These are phyloP conservation scores for Smallanthus sonchifolius DNA, from an alignment of 129 eudicot species.

Conservation along the genomic window DNA sequence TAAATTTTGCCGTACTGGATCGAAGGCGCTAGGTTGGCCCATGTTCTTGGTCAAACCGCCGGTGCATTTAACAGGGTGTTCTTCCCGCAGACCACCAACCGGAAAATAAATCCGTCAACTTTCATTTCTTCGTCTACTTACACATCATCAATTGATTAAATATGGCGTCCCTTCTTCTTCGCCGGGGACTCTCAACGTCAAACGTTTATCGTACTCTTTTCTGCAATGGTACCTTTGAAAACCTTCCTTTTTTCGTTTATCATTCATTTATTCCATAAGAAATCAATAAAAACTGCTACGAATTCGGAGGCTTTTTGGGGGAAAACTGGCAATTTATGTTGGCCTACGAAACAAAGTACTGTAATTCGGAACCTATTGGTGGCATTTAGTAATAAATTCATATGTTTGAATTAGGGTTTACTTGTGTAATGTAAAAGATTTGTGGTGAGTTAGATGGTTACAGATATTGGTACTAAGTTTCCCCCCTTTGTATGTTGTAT, in stretches of 20 bases:
- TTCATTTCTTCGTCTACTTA: neutral
- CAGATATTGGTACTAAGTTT: neutral
- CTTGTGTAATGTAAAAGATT: neutral
- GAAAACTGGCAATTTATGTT: neutral
- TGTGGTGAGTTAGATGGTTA: neutral
- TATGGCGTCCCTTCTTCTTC: conserved; percentile 38
- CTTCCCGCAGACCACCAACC: conserved; percentile 2
- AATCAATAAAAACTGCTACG: neutral
- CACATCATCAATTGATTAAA: conserved; percentile 8
- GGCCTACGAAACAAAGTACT: neutral
- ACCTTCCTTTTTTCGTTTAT: neutral
- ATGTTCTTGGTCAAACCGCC: conserved; percentile 8
- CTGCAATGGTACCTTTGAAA: conserved; percentile 29
- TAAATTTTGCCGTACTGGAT: neutral
- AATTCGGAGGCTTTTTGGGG: neutral
- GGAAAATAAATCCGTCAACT: neutral
- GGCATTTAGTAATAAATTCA: neutral
- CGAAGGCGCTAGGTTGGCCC: neutral
- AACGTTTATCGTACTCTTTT: conserved; percentile 22
- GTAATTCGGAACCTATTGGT: neutral
- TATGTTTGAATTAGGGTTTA: neutral
- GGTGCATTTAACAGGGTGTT: neutral
- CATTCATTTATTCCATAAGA: neutral
- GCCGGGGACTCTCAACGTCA: conserved; percentile 33
- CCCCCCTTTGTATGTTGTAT: neutral